Evolutionary conservation across 202 grass and related monocot genomes (phyloP).

Genomic region (Elaeis oleifera): DNA sequence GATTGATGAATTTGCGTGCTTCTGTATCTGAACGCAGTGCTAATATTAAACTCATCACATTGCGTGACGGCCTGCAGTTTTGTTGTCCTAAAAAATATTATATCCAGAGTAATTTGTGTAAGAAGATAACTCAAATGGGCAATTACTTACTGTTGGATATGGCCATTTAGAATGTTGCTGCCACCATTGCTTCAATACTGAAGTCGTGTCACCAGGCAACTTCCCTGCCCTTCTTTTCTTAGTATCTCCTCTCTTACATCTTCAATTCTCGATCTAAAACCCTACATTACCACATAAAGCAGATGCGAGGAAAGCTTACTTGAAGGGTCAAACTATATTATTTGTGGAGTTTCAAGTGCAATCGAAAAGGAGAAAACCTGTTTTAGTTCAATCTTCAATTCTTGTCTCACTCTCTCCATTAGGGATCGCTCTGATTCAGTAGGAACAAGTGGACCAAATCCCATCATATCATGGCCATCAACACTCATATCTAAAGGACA

Average conservation of each 20-base stretch:
- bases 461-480: constrained; percentile 89
- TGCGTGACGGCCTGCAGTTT: no score
- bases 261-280: constrained; percentile 94
- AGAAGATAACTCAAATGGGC: background rate
- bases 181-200: constrained; percentile 97
- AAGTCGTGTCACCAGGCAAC: constrained; percentile 94
- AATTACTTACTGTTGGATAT: constrained; percentile 84
- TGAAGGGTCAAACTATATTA: no score
- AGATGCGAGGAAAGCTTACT: no score
- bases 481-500: constrained; percentile 47
- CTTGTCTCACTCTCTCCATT: constrained; percentile 95
- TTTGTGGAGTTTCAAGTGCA: no score
- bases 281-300: constrained; percentile 27
- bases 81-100: no score
- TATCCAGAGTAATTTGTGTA: no score
- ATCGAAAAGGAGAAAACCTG: constrained; percentile 32
- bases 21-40: no score
- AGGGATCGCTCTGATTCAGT: constrained; percentile 87
- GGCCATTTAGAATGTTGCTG: constrained; percentile 99
- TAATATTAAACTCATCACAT: no score
- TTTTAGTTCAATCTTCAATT: constrained; percentile 90
- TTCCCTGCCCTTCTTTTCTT: constrained; percentile 91
- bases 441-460: constrained; percentile 75
- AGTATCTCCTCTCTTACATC: constrained; percentile 95
- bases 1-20: no score